These are phyloP conservation scores for Physcia stellaris DNA, from an alignment of 495 filamentous ascomycete genomes.

Conservation along the genomic window DNA sequence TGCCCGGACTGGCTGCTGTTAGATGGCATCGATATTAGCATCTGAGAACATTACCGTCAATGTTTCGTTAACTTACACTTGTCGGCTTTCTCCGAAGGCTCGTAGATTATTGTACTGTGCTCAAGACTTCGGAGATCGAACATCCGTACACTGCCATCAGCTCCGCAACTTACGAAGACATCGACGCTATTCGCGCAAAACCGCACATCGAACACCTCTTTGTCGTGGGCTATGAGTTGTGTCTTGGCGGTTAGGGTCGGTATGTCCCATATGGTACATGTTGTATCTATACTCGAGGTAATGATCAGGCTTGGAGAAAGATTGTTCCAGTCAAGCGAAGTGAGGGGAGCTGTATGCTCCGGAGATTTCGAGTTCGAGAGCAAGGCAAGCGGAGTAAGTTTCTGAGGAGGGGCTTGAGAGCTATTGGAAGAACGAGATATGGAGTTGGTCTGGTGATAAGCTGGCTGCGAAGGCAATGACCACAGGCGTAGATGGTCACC, in stretches of 20 bases:
- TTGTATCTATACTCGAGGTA: conserved; percentile 96
- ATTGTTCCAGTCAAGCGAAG: conserved; percentile 95
- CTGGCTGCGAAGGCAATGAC: conserved; percentile 58
- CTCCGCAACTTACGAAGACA: conserved; percentile 94
- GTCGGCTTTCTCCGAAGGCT: conserved; percentile 80
- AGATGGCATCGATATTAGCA: conserved; percentile 2
- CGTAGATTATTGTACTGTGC: conserved; percentile 98
- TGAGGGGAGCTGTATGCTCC: conserved; percentile 92
- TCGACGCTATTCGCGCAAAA: conserved; percentile 95
- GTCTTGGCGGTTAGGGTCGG: conserved; percentile 96
- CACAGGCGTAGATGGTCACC: conserved; percentile 93
- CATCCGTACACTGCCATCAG: conserved; percentile 97
- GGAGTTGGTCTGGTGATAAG: conserved; percentile 49
- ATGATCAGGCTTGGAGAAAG: conserved; percentile 94
- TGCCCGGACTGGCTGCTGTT: conserved; percentile 31
- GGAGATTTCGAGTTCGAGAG: conserved; percentile 97
- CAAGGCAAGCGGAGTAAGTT: conserved; percentile 84
- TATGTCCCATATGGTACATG: conserved; percentile 99
- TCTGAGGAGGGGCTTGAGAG: conserved; percentile 55
- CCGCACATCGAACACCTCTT: conserved; percentile 95
- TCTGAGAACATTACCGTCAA: neutral
- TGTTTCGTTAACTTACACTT: conserved; percentile 41
- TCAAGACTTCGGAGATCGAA: conserved; percentile 95
- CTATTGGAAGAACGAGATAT: conserved; percentile 57
- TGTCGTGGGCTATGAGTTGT: conserved; percentile 96